Conservation (phyloP, 2,329 filamentous ascomycete genomes). For the Stromatinia cepivora region DNA sequence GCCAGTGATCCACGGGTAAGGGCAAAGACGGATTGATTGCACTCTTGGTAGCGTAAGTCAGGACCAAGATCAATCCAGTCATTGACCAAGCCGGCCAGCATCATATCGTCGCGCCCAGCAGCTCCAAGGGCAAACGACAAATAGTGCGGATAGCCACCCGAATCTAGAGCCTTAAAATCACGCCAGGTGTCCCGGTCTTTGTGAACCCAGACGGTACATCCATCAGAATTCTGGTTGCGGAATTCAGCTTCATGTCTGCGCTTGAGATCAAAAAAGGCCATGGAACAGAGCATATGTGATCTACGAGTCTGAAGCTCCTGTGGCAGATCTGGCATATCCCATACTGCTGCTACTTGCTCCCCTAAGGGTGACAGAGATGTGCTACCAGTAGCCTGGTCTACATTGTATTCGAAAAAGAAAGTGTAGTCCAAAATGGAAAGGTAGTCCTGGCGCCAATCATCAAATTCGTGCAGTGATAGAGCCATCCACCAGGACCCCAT, state of each 20-base stretch:
- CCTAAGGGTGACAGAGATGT: neutral
- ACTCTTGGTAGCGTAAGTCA: constrained; percentile 11
- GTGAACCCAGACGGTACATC: constrained; percentile 1
- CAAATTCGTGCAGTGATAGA: neutral
- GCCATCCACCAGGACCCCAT: neutral
- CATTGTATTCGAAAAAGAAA: constrained; percentile 7
- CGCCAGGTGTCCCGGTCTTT: neutral
- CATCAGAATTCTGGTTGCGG: neutral
- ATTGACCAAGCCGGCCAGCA: neutral
- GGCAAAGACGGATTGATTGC: neutral
- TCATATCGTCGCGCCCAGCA: neutral
- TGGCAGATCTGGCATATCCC: neutral
- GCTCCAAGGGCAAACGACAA: neutral
- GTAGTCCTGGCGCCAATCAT: neutral
- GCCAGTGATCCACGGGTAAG: neutral
- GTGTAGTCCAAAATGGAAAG: neutral
- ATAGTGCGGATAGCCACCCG: neutral
- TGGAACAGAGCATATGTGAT: constrained; percentile 10
- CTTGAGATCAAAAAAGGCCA: constrained; percentile 9
- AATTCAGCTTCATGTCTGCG: neutral
- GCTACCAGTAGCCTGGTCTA: neutral
- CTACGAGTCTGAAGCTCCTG: neutral
- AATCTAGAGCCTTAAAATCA: constrained; percentile 2
- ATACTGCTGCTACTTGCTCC: neutral
- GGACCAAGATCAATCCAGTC: constrained; percentile 10